Conservation (phyloP, 441 rosid genomes). For the Jatropha podagrica region DNA sequence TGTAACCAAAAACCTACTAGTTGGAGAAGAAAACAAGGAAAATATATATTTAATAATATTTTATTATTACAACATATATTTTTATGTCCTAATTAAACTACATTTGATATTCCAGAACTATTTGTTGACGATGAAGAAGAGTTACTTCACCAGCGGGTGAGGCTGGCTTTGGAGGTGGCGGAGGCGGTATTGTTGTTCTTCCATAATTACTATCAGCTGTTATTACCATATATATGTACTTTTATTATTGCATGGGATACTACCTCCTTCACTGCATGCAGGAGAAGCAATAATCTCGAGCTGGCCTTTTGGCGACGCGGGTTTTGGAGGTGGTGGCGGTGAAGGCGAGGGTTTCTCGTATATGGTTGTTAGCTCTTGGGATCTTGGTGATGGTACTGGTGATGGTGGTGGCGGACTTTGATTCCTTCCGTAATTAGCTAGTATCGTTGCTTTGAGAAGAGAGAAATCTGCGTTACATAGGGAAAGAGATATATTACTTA, state of each 20-base stretch:
- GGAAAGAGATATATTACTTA: background rate
- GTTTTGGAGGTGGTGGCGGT: slow-evolving; percentile 10
- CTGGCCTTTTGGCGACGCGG: background rate
- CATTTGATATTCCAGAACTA: too few relatives aligned
- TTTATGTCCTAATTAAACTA: too few relatives aligned
- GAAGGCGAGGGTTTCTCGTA: background rate
- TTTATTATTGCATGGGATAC: background rate
- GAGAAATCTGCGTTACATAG: background rate
- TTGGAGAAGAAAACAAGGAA: too few relatives aligned
- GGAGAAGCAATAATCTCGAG: background rate
- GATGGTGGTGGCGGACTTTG: background rate
- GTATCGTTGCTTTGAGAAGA: slow-evolving; percentile 4
- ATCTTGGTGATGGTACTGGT: background rate
- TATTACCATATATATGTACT: background rate
- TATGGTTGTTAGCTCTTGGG: background rate
- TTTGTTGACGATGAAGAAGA: background rate
- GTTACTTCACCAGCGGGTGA: background rate
- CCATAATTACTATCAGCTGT: background rate
- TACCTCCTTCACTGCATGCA: background rate
- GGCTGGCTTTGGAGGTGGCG: background rate
- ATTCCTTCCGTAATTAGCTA: background rate
- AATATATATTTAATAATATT: too few relatives aligned
- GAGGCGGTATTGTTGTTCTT: slow-evolving; percentile 3
- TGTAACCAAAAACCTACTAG: too few relatives aligned
- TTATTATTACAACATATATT: too few relatives aligned